A percentile compares a stretch with the other conserved stretches of the same genome.
phyloP scores from a whole-genome alignment of 768 basidiomycete genomes.

The Termitomyces sp. region DNA sequence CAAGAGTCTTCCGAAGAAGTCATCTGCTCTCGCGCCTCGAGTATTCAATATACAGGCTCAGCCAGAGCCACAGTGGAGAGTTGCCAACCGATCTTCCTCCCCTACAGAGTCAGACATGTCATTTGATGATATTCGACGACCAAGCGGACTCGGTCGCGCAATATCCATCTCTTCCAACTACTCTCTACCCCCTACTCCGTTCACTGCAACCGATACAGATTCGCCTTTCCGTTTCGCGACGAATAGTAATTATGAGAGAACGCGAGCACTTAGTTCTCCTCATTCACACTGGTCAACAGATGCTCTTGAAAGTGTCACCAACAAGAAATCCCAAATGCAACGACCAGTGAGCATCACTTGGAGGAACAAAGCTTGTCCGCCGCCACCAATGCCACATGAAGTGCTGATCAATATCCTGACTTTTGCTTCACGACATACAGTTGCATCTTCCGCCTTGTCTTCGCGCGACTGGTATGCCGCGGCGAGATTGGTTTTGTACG shows the following conservation, averaged over 20 bases:
- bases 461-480: conserved; percentile 30
- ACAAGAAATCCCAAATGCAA: not conserved
- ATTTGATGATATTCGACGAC: conserved; percentile 38
- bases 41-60: conserved; percentile 2
- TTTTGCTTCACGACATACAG: conserved; percentile 24
- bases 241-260: conserved; percentile 13
- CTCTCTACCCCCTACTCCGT: conserved; percentile 32
- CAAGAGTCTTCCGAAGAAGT: conserved; percentile 10
- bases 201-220: conserved; percentile 16
- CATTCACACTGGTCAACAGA: conserved; percentile 25
- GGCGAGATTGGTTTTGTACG: conserved; percentile 28
- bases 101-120: conserved; percentile 15
- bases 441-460: conserved; percentile 25
- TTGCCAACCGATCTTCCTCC: conserved; percentile 9
- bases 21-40: conserved; percentile 6
- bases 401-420: conserved; percentile 28
- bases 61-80: conserved; percentile 8
- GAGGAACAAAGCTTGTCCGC: conserved; percentile 1
- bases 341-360: conserved; percentile 6
- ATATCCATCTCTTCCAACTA: conserved; percentile 30
- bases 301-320: conserved; percentile 15
- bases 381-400: conserved; percentile 26
- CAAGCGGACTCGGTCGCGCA: conserved; percentile 39
- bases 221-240: conserved; percentile 11
- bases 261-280: conserved; percentile 33